Evolutionary conservation across 306 rosid genomes (phyloP), one percentile per base, ranked within the genome.

Genomic region (Sophora flavescens): DNA sequence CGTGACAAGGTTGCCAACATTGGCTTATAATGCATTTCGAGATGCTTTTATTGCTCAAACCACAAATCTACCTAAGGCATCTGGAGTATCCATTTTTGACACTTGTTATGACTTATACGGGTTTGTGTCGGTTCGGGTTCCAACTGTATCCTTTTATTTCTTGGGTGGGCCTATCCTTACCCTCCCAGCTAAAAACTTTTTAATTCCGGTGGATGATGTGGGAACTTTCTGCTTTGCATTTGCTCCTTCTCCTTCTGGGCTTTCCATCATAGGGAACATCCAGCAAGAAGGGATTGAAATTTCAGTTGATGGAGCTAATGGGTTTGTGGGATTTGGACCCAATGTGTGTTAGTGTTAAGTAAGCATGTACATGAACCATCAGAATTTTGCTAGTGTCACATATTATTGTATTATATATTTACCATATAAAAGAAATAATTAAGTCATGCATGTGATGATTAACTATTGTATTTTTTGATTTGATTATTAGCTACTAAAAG

Each of bases 171-270:
- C 97, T 10, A 82, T 89, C 15, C 68, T 95, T 33, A 95, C 97
- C 60, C 89, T 95, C 3, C 98, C 99, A 2, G 99, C 97, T 1
- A 84, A 85, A 38, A 95, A 95, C 68, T 92, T 90, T 74, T 72
- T 95, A 63, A 92, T 95, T 32, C 97, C 97, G 0, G 97, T 92
- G 36, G 88, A 95, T 58, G 87, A 88, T 14, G 84, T 18, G 7
- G 99, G 99, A 7, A 92, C 92, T 2, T 95, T 95, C 57, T 95
- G 99, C 77, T 90, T 95, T 64, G 97, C 97, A 4, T 95, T 95
- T 83, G 87, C 97, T 12, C 77, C 97, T 4, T 78, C 96, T 11
- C 26, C 86, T 8, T 72, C 96, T 0, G 97, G 82, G 6, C 88
- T 82, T 47, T 89, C 99, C 16, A 95, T 95, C 11, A 88, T 95